Evolutionary conservation across 139 green algal species (phyloP).

Genomic region (Axilococcus clingmanii): DNA sequence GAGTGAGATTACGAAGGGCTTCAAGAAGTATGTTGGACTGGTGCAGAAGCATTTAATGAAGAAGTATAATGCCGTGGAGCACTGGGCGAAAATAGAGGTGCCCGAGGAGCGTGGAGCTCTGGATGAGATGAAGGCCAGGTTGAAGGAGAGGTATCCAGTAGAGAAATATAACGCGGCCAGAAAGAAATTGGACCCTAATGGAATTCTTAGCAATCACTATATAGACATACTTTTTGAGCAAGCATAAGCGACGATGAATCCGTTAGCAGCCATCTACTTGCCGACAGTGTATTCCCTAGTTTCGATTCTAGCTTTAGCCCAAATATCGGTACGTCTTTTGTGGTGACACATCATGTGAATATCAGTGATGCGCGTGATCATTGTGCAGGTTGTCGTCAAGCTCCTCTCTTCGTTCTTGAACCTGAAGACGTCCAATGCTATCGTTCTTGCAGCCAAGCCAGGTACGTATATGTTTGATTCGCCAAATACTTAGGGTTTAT

Average conservation of each 20-base stretch:
- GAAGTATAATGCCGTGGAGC: slow-evolving; percentile 65
- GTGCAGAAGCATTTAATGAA: slow-evolving; percentile 60
- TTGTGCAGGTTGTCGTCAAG: no score
- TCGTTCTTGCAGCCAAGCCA: no score
- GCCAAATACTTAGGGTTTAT: no score
- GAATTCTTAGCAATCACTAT: slow-evolving; percentile 70
- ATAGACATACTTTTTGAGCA: slow-evolving; percentile 55
- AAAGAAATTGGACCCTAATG: slow-evolving; percentile 68
- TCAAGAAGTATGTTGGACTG: slow-evolving; percentile 14
- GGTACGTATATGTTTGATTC: no score
- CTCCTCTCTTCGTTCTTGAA: no score
- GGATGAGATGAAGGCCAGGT: slow-evolving; percentile 17
- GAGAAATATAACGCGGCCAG: slow-evolving; percentile 43
- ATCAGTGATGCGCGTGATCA: no score
- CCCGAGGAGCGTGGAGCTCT: background rate
- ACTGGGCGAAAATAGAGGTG: slow-evolving; percentile 97
- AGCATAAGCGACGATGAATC: background rate
- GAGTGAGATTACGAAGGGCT: slow-evolving; percentile 48
- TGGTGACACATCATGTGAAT: no score
- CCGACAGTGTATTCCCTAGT: no score
- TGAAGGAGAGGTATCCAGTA: slow-evolving; percentile 42
- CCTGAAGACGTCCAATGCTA: no score
- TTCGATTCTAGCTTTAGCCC: no score
- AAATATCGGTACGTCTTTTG: no score
- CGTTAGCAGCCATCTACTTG: no score